Base-by-base conservation (phyloP, 768 basidiomycete genomes). In the Pleurotus sapidus region DNA sequence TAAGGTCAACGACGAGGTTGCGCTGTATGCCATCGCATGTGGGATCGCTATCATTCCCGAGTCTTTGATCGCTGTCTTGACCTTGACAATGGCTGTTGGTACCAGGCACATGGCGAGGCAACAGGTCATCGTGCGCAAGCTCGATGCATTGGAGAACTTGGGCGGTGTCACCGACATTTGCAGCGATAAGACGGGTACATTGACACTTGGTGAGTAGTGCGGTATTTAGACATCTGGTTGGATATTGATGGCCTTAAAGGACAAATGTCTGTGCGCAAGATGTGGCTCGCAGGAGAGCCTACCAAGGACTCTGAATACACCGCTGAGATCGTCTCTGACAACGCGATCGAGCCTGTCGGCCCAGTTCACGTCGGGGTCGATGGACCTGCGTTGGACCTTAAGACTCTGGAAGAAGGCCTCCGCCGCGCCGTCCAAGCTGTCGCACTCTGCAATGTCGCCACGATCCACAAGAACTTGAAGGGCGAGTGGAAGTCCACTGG, bases 181-280 rank as follows among this genome's bases (percentile, higher is more conserved):
- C 65, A 84, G 82, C 20, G 86, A 88, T 67, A 87, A 87, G 67
- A 88, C 86, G 0, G 86, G 86, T 23, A 88, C 86, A 14, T 65
- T 83, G 27, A 83, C 82, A 4, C 39, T 54, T 24, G 51, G 51
- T 54, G 34, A n/a, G 51, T 23, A 9, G 7, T 45, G 3, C 20
- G 42, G 42, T 20, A 7, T 24, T 51, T 51, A 8, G 37, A 40
- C 51, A 5, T 54, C 38, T 40, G 3, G n/a, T 12, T 40, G 15
- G n/a, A 11, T 24, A 23, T 6, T 40, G 18, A 12, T 30, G n/a
- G 15, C 56, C 47, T 1, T 9, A 49, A 17, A 74, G 76, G 76
- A 1, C 67, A 73, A 59, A 77, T 76, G 75, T 73, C 72, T 3
- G 74, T 76, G 15, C 69, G 70, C 3, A 76, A 73, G 48, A 66